A percentile compares a stretch with the other conserved stretches of the same genome.
These are phyloP conservation scores for Myxozyma monticola DNA, from an alignment of 805 yeast species.

Conservation along the genomic window DNA sequence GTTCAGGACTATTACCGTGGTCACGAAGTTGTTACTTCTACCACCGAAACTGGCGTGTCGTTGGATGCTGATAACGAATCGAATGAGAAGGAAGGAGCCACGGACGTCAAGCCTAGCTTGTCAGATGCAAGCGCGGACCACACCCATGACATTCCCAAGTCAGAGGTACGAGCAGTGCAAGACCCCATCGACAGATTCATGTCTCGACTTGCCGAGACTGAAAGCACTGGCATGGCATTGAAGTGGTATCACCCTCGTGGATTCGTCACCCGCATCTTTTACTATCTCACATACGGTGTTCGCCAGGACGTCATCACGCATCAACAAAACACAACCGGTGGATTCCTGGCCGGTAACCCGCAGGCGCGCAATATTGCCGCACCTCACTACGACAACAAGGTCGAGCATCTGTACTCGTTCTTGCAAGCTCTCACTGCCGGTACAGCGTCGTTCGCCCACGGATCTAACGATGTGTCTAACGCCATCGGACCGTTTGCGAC, in stretches of 20 bases:
- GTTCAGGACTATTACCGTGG: conserved; percentile 68
- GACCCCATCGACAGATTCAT: neutral
- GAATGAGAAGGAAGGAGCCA: conserved; percentile 2
- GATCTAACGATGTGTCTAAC: conserved; percentile 76
- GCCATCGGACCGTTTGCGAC: conserved; percentile 76
- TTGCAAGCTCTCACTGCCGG: conserved; percentile 72
- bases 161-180: neutral
- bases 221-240: conserved; percentile 9
- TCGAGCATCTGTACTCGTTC: conserved; percentile 66
- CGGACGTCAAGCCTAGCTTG: conserved; percentile 7
- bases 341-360: conserved; percentile 35
- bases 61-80: conserved; percentile 33
- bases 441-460: conserved; percentile 81
- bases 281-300: conserved; percentile 59
- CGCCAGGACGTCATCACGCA: conserved; percentile 59
- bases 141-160: neutral
- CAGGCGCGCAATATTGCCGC: conserved; percentile 46
- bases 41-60: neutral
- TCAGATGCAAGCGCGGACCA: too few relatives aligned
- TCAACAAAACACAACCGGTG: conserved; percentile 25
- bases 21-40: conserved; percentile 15
- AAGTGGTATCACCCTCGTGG: conserved; percentile 27
- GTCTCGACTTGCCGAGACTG: conserved; percentile 23
- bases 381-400: conserved; percentile 66
- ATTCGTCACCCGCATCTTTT: conserved; percentile 39